Evolutionary conservation across 495 filamentous ascomycete genomes (phyloP).

Genomic region (Aspergillus taichungensis): DNA sequence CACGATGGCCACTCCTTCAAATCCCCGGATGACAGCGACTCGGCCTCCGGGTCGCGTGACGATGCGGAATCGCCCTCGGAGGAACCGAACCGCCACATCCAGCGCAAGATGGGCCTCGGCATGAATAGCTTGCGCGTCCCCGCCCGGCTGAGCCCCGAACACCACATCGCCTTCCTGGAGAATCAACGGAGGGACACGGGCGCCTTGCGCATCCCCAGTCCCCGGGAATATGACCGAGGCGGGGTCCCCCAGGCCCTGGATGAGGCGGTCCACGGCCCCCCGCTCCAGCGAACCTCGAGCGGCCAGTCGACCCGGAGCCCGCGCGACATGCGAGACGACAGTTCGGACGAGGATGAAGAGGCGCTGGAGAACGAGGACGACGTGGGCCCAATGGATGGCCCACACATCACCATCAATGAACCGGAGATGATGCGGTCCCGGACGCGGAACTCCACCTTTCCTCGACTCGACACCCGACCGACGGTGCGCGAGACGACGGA

Average conservation of each 20-base stretch:
- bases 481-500: conserved; percentile 26
- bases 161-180: conserved; percentile 80
- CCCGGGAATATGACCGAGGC: conserved; percentile 76
- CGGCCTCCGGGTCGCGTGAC: conserved; percentile 16
- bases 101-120: conserved; percentile 9
- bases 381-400: conserved; percentile 28
- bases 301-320: conserved; percentile 8
- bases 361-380: conserved; percentile 19
- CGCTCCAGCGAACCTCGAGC: conserved; percentile 3
- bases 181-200: conserved; percentile 71
- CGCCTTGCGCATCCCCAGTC: conserved; percentile 76
- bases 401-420: conserved; percentile 57
- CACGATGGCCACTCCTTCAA: conserved; percentile 12
- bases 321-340: conserved; percentile 3
- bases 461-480: conserved; percentile 30
- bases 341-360: conserved; percentile 14
- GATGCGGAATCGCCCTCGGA: conserved; percentile 13
- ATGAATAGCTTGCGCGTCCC: conserved; percentile 38
- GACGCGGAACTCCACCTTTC: conserved; percentile 27
- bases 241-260: conserved; percentile 55
- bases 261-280: conserved; percentile 12
- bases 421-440: conserved; percentile 36
- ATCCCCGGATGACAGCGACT: conserved; percentile 12
- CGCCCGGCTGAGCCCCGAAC: conserved; percentile 50
- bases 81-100: conserved; percentile 7